These are phyloP conservation scores for Macroventuria anomochaeta DNA, from an alignment of 2,329 filamentous ascomycete genomes.

Conservation along the genomic window DNA sequence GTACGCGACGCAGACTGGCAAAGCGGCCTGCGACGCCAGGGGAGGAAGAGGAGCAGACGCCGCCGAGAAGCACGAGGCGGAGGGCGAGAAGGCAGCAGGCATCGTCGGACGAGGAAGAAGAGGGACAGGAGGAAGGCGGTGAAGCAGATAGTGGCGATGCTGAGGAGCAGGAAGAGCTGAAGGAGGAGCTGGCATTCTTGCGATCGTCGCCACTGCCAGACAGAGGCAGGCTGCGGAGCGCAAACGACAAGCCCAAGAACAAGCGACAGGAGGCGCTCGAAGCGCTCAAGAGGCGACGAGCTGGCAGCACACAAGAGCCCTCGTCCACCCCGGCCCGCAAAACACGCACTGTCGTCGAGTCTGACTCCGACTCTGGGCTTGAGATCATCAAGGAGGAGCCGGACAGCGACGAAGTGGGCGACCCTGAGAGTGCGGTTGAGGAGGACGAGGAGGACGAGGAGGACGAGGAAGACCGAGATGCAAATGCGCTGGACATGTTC, in stretches of 20 bases:
- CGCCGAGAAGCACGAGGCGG: constrained; percentile 6
- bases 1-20: constrained; percentile 10
- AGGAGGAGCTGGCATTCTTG: constrained; percentile 56
- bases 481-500: constrained; percentile 53
- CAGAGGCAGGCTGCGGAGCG: constrained; percentile 34
- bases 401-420: constrained; percentile 24
- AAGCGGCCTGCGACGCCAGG: constrained; percentile 3
- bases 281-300: constrained; percentile 51
- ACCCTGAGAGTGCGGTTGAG: constrained; percentile 29
- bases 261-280: constrained; percentile 53
- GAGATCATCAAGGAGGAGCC: constrained; percentile 45
- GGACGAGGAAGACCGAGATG: constrained; percentile 29
- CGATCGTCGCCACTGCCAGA: constrained; percentile 42
- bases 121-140: constrained; percentile 10
- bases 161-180: constrained; percentile 49
- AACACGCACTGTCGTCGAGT: constrained; percentile 30
- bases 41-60: constrained; percentile 10
- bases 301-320: constrained; percentile 36
- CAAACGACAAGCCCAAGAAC: constrained; percentile 37
- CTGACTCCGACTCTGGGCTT: constrained; percentile 35
- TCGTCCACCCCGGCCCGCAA: constrained; percentile 35
- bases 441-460: constrained; percentile 34
- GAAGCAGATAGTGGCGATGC: constrained; percentile 19
- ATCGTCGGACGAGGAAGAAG: constrained; percentile 21
- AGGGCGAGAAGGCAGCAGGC: constrained; percentile 35